Conservation (phyloP, 2,329 filamentous ascomycete genomes). For the Colletotrichum karsti region DNA sequence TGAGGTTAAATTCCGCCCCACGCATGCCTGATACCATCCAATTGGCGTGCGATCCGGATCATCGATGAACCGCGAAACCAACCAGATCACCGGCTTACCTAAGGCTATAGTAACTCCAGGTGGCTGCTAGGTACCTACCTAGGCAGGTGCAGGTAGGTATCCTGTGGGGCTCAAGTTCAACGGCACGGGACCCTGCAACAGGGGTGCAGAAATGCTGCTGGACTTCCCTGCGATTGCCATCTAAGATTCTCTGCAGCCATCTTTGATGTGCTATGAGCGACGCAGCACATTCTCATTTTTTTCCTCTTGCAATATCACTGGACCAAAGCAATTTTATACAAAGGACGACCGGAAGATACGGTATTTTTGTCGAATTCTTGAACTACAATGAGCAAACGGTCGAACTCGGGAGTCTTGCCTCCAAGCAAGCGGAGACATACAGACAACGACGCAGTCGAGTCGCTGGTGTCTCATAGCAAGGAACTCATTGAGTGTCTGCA, state of each 20-base stretch:
- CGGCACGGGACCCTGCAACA: no score
- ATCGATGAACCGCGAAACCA: constrained; percentile 23
- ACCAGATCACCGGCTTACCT: no score
- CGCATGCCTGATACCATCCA: not conserved
- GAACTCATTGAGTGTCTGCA: constrained; percentile 48
- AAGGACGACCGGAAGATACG: not conserved
- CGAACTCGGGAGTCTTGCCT: constrained; percentile 12
- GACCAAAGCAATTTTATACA: not conserved
- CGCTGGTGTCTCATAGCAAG: constrained; percentile 44
- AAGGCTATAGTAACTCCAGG: no score
- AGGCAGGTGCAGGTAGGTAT: not conserved
- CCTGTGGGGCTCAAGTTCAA: no score
- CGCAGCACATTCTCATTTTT: no score
- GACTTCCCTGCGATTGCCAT: not conserved
- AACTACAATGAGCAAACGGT: constrained; percentile 19
- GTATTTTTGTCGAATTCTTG: no score
- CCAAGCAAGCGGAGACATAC: constrained; percentile 31
- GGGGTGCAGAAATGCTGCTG: no score
- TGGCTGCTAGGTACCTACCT: no score
- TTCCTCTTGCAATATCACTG: not conserved
- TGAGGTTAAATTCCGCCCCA: constrained; percentile 3
- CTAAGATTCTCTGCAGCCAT: not conserved
- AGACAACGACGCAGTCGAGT: constrained; percentile 35
- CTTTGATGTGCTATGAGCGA: not conserved
- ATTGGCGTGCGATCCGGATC: constrained; percentile 1